phyloP scores from a whole-genome alignment of 345 rosid species.

The Eucalyptus melliodora region DNA sequence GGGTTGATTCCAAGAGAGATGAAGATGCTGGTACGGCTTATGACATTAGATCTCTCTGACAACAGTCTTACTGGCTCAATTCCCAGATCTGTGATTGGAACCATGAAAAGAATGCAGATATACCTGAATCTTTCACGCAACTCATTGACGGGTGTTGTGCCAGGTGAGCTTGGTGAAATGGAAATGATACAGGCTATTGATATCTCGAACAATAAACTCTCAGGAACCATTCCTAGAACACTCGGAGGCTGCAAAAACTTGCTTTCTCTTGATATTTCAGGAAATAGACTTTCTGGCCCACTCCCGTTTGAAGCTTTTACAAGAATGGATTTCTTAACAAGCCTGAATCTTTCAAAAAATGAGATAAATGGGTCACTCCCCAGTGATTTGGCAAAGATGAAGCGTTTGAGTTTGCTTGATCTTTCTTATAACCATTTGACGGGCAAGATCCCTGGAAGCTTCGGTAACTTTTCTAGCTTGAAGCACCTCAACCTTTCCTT shows the following conservation, averaged over 20 bases:
- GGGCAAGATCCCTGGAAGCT: conserved; percentile 53
- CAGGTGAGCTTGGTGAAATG: conserved; percentile 62
- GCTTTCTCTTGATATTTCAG: conserved; percentile 58
- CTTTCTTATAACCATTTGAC: conserved; percentile 52
- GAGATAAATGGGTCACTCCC: conserved; percentile 49
- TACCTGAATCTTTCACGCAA: conserved; percentile 66
- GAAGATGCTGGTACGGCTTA: conserved; percentile 23
- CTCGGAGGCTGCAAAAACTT: conserved; percentile 56
- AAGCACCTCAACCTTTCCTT: conserved; percentile 53
- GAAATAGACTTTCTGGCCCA: conserved; percentile 50
- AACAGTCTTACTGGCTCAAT: conserved; percentile 56
- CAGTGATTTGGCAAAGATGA: conserved; percentile 18
- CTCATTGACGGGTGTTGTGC: conserved; percentile 41
- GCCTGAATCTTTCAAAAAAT: conserved; percentile 64
- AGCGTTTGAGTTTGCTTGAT: conserved; percentile 43
- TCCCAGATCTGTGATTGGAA: conserved; percentile 25
- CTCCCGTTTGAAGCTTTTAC: conserved; percentile 29
- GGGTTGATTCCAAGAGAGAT: conserved; percentile 66
- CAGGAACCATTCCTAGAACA: conserved; percentile 52
- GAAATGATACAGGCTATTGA: conserved; percentile 69
- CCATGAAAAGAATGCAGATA: conserved; percentile 38
- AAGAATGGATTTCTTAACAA: conserved; percentile 22
- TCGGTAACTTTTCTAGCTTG: conserved; percentile 39
- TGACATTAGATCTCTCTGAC: conserved; percentile 54
- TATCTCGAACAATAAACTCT: conserved; percentile 54